phyloP scores from a whole-genome alignment of 345 rosid genomes.

The Camelina hispida region DNA sequence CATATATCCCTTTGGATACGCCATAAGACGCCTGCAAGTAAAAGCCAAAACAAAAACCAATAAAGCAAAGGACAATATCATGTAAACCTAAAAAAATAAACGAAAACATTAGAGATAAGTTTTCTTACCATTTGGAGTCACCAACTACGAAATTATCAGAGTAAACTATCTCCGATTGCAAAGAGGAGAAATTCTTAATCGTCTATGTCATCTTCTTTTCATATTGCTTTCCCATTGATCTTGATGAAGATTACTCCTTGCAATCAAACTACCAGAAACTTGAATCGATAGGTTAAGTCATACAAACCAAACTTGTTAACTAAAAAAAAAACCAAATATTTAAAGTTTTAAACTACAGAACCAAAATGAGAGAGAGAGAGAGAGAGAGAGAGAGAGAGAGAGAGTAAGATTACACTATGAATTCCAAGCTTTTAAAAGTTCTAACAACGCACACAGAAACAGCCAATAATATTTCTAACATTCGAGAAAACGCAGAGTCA shows the following conservation, averaged over 20 bases:
- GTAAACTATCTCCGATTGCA: not conserved
- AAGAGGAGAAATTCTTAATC: not conserved
- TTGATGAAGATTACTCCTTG: not conserved
- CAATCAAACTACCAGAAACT: not conserved
- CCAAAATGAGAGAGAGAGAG: not conserved
- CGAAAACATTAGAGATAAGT: not conserved
- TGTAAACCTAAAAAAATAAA: not conserved
- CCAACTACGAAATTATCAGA: slow-evolving; percentile 1
- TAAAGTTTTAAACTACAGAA: too few relatives aligned
- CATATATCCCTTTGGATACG: not conserved
- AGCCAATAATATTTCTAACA: too few relatives aligned
- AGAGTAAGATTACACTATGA: not conserved
- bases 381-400: not conserved
- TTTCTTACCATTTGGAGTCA: not conserved
- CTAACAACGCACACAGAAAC: not conserved
- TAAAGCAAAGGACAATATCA: not conserved
- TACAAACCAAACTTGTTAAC: not conserved
- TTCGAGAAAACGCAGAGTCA: not conserved
- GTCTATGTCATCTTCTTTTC: slow-evolving; percentile 1
- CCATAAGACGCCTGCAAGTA: not conserved
- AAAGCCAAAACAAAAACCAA: not conserved
- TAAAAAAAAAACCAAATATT: not conserved
- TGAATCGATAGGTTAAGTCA: not conserved
- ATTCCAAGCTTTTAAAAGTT: not conserved
- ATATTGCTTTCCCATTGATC: not conserved